Conservation (phyloP, 306 rosid species). For the Lagenaria siceraria region DNA sequence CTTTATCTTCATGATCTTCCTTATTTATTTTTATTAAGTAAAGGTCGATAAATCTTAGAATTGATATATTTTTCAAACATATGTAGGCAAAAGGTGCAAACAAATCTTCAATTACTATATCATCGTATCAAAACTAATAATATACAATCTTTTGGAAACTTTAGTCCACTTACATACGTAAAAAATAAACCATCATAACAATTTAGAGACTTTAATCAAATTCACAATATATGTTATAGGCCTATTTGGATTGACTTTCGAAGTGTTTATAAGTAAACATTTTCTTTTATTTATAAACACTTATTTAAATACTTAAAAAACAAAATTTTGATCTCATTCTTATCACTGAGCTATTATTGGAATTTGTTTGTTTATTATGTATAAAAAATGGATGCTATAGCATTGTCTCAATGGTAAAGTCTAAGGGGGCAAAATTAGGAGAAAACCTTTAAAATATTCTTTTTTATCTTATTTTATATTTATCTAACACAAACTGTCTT, state of each 20-base stretch:
- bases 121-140: neutral
- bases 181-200: neutral
- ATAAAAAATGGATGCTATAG: neutral
- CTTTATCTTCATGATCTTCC: neutral
- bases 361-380: neutral
- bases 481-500: neutral
- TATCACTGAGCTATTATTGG: neutral
- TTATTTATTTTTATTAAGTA: too few relatives aligned
- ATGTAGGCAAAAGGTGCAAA: neutral
- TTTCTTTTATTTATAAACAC: too few relatives aligned
- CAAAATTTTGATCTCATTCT: neutral
- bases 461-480: too few relatives aligned
- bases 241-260: too few relatives aligned
- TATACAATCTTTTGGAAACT: neutral
- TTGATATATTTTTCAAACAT: too few relatives aligned
- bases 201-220: neutral
- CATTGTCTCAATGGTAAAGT: neutral
- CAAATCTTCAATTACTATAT: neutral
- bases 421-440: too few relatives aligned
- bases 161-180: neutral
- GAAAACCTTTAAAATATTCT: too few relatives aligned
- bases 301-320: too few relatives aligned
- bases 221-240: neutral
- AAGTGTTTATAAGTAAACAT: too few relatives aligned
- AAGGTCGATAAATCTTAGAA: too few relatives aligned